phyloP scores from a whole-genome alignment of 768 basidiomycete genomes.

The Boletus rex-veris region DNA sequence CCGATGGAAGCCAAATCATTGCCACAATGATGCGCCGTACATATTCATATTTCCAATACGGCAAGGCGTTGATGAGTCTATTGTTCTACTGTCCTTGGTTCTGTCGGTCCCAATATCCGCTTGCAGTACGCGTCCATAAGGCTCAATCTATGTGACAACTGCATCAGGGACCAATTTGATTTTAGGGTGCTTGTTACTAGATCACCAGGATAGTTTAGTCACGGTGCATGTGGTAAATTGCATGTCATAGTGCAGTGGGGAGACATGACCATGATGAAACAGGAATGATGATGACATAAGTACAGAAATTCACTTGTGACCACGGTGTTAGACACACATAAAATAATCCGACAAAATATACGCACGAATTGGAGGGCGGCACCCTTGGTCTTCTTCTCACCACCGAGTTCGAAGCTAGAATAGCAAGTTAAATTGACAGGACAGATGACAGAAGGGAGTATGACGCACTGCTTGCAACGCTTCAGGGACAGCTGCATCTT shows the following conservation, averaged over 20 bases:
- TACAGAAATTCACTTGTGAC: slow-evolving; percentile 21
- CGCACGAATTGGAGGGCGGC: slow-evolving; percentile 91
- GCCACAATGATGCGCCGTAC: no score
- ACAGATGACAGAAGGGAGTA: not conserved
- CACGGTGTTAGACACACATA: not conserved
- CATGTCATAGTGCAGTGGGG: slow-evolving; percentile 26
- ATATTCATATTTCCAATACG: no score
- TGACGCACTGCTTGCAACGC: slow-evolving; percentile 96
- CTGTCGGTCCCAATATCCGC: no score
- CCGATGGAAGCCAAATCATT: no score
- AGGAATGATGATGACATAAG: slow-evolving; percentile 6
- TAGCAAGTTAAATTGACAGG: not conserved
- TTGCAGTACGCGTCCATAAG: no score
- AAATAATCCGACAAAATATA: slow-evolving; percentile 19
- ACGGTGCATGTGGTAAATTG: slow-evolving; percentile 12
- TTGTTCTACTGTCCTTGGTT: no score
- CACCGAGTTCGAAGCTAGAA: slow-evolving; percentile 93
- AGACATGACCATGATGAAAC: slow-evolving; percentile 19
- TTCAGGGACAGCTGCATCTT: slow-evolving; percentile 96
- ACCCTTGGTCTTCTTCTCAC: slow-evolving; percentile 99
- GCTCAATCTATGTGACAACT: no score
- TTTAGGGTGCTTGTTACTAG: no score
- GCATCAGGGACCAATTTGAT: no score
- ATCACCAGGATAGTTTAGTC: no score
- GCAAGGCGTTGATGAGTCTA: no score